Percentiles rank a stretch among this genome's conserved stretches.
Evolutionary conservation across 2,329 filamentous ascomycete genomes (phyloP).

Genomic region (Akanthomyces uredinophilus): DNA sequence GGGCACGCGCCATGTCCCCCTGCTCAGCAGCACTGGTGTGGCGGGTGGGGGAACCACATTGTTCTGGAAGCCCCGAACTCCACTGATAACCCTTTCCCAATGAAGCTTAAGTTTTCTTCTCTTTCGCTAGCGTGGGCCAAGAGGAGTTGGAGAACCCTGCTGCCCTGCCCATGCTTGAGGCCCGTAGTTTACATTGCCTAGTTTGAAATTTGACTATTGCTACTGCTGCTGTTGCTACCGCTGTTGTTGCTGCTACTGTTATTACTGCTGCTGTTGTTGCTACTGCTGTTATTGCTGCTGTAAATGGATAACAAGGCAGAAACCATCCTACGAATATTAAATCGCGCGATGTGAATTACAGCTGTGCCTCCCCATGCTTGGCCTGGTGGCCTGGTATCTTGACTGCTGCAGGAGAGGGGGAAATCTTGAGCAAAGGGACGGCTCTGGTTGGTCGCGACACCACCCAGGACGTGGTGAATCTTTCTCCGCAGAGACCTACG

Average conservation of each 20-base stretch:
- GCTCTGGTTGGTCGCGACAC: not conserved
- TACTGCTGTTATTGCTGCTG: too few relatives aligned
- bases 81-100: slow-evolving; percentile 6
- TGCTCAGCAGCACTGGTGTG: not conserved
- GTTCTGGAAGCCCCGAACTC: slow-evolving; percentile 2
- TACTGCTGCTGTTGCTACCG: too few relatives aligned
- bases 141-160: not conserved
- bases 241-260: too few relatives aligned
- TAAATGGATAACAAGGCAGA: too few relatives aligned
- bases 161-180: not conserved
- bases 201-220: too few relatives aligned
- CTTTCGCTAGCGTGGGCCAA: not conserved
- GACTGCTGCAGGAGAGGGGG: too few relatives aligned
- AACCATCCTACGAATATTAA: too few relatives aligned
- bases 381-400: too few relatives aligned
- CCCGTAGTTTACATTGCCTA: too few relatives aligned
- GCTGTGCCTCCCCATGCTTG: too few relatives aligned
- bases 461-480: not conserved
- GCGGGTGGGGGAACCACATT: not conserved
- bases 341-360: too few relatives aligned
- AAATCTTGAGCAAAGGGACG: not conserved
- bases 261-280: too few relatives aligned
- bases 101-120: slow-evolving; percentile 3
- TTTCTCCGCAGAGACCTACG: not conserved
- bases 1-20: not conserved